phyloP scores from a whole-genome alignment of 306 rosid species.

The Luffa acutangula region DNA sequence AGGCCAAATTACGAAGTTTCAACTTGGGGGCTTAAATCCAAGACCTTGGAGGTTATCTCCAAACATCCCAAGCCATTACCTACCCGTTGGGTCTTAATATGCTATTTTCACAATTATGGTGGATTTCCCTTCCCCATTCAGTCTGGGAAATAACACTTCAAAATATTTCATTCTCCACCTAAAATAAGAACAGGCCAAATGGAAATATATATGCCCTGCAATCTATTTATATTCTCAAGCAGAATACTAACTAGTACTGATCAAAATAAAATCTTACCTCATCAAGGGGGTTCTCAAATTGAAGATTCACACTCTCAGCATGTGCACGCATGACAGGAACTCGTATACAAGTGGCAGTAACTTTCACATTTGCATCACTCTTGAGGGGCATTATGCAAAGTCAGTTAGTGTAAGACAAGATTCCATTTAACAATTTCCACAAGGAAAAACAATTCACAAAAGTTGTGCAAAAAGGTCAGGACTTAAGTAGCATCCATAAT shows the following conservation, averaged over 20 bases:
- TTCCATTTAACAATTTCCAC: neutral
- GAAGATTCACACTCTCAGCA: constrained; percentile 94
- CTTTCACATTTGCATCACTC: constrained; percentile 75
- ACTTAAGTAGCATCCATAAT: neutral
- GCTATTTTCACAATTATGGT: neutral
- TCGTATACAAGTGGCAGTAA: constrained; percentile 88
- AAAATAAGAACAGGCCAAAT: neutral
- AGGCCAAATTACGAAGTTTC: neutral
- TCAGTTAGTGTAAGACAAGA: neutral
- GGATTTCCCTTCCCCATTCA: neutral
- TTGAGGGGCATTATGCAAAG: constrained; percentile 16
- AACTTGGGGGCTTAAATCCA: neutral
- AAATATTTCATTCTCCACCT: neutral
- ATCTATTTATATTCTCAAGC: neutral
- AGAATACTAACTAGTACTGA: too few relatives aligned
- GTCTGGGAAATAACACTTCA: neutral
- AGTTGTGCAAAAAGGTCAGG: neutral
- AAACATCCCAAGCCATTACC: neutral
- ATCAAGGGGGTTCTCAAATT: constrained; percentile 77
- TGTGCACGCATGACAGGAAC: constrained; percentile 99
- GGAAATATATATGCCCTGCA: neutral
- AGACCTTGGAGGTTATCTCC: neutral
- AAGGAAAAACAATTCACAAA: neutral
- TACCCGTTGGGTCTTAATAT: neutral
- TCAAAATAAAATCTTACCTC: constrained; percentile 44